Evolutionary conservation across 73 alveolate genomes (phyloP).

Genomic region (Paramecium primaurelia): DNA sequence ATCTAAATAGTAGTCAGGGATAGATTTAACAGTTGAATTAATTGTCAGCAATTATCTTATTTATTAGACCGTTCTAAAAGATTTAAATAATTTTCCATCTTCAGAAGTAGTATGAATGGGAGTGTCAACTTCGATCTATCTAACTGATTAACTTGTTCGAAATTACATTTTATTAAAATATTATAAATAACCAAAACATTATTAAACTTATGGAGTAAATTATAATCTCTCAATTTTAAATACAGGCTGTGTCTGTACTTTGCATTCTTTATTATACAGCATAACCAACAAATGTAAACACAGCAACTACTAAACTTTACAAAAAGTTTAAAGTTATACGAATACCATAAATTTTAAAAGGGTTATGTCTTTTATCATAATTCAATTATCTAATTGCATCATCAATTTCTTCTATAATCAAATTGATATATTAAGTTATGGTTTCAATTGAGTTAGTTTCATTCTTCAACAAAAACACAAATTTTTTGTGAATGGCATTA

Average conservation of each 20-base stretch:
- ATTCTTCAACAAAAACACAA: neutral
- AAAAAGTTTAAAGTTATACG: neutral
- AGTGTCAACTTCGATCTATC: neutral
- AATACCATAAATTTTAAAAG: conserved; percentile 15
- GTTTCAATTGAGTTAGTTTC: neutral
- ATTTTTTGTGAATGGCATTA: neutral
- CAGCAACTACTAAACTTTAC: neutral
- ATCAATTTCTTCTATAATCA: neutral
- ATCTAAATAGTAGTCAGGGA: neutral
- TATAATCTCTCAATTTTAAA: neutral
- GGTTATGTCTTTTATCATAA: neutral
- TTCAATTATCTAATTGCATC: neutral
- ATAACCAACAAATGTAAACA: neutral
- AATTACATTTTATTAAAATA: neutral
- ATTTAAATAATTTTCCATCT: neutral
- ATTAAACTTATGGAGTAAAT: neutral
- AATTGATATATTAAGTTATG: neutral
- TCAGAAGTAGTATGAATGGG: neutral
- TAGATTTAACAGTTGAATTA: neutral
- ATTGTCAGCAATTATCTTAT: neutral
- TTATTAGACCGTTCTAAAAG: neutral
- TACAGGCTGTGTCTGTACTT: neutral
- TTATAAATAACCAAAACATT: neutral
- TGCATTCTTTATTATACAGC: conserved; percentile 7
- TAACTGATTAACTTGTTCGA: neutral